A percentile compares a stretch with the other conserved stretches of the same genome.
Conservation (phyloP, 306 rosid species). For the Cajanus cajan region DNA sequence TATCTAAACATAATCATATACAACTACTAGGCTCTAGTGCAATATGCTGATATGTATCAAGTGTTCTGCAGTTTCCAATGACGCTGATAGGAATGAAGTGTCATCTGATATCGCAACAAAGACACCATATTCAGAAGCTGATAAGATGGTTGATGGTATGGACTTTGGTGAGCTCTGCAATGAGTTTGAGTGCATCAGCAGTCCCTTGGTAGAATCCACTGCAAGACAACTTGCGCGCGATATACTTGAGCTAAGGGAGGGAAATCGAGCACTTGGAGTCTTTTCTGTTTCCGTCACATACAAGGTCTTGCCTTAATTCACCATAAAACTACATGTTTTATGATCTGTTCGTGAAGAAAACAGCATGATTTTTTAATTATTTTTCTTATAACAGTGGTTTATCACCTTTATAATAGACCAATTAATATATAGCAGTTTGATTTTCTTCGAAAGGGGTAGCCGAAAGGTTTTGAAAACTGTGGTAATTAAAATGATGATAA, state of each 20-base stretch:
- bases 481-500: neutral
- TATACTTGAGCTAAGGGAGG: slow-evolving; percentile 78
- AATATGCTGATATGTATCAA: neutral
- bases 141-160: slow-evolving; percentile 76
- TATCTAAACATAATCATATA: neutral
- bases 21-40: neutral
- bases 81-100: slow-evolving; percentile 51
- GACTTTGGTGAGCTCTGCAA: slow-evolving; percentile 94
- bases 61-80: slow-evolving; percentile 59
- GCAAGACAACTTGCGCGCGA: slow-evolving; percentile 91
- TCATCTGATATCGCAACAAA: slow-evolving; percentile 40
- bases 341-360: neutral
- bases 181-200: slow-evolving; percentile 95
- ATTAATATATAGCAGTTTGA: neutral
- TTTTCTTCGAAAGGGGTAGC: too few relatives aligned
- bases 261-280: slow-evolving; percentile 75
- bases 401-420: neutral
- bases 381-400: neutral
- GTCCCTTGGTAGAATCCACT: slow-evolving; percentile 88
- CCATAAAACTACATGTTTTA: neutral
- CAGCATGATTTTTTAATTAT: neutral
- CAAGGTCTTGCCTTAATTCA: slow-evolving; percentile 47
- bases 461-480: neutral
- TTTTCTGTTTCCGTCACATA: slow-evolving; percentile 71
- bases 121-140: slow-evolving; percentile 53